These are phyloP conservation scores for Geranium incanum DNA, from an alignment of 441 rosid genomes.

Conservation along the genomic window DNA sequence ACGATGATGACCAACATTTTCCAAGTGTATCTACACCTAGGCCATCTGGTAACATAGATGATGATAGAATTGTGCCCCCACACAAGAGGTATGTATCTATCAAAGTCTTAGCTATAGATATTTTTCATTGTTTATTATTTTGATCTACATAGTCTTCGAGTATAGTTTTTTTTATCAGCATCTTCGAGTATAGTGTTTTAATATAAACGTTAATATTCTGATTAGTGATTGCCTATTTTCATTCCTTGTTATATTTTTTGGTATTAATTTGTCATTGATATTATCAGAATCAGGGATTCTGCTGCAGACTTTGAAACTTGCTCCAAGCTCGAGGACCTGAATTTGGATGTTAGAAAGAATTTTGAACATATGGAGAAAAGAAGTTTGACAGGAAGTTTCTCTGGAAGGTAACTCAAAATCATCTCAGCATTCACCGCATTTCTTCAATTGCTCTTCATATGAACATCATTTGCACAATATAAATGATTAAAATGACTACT, in stretches of 20 bases:
- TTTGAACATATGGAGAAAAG: conserved; percentile 31
- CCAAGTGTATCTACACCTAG: conserved; percentile 23
- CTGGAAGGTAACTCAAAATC: conserved; percentile 42
- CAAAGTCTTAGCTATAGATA: conserved; percentile 6
- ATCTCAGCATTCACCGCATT: conserved; percentile 5
- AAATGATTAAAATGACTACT: background rate
- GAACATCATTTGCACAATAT: background rate
- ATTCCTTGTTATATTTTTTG: conserved; percentile 2
- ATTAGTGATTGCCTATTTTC: conserved; percentile 10
- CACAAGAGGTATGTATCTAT: conserved; percentile 39
- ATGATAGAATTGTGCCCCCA: conserved; percentile 29
- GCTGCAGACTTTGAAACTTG: conserved; percentile 57
- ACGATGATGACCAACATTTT: conserved; percentile 27
- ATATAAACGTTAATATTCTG: background rate
- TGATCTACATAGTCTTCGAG: background rate
- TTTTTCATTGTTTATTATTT: conserved; percentile 1
- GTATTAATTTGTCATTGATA: conserved; percentile 18
- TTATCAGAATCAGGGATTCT: conserved; percentile 37
- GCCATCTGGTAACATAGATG: conserved; percentile 28
- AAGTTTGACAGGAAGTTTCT: conserved; percentile 25
- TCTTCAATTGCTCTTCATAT: conserved; percentile 3
- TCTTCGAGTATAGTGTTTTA: background rate
- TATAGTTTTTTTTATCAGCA: too few relatives aligned
- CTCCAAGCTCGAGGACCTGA: conserved; percentile 67
- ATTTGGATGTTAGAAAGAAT: conserved; percentile 57